phyloP scores from a whole-genome alignment of 768 basidiomycete genomes.

The Podaxis rugospora region DNA sequence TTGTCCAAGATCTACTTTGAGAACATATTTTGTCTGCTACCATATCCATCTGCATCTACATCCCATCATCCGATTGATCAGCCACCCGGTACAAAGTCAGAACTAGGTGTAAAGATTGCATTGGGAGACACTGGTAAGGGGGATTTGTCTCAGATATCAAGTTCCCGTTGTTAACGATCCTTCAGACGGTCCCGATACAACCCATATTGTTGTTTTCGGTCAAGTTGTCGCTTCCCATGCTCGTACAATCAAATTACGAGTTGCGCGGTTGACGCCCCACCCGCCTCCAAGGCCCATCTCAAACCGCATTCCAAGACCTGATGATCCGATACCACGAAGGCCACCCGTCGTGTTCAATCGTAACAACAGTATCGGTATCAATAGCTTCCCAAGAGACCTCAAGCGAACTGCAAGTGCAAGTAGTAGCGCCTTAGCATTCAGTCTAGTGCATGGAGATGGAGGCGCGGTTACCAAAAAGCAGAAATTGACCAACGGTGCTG shows the following conservation, averaged over 20 bases:
- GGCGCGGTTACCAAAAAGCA: constrained; percentile 26
- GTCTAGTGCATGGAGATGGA: constrained; percentile 4
- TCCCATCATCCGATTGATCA: constrained; percentile 16
- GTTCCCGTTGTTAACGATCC: not conserved
- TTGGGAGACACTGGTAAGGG: constrained; percentile 62
- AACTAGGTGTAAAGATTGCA: constrained; percentile 60
- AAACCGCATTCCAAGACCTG: constrained; percentile 44
- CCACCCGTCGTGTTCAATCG: constrained; percentile 45
- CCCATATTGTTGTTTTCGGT: constrained; percentile 55
- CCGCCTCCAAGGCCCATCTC: constrained; percentile 28
- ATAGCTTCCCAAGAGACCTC: constrained; percentile 17
- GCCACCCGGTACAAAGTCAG: constrained; percentile 26
- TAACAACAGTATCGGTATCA: constrained; percentile 14
- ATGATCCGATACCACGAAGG: constrained; percentile 74
- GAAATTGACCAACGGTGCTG: constrained; percentile 23
- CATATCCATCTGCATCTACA: constrained; percentile 24
- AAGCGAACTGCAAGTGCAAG: constrained; percentile 27
- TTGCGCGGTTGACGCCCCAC: constrained; percentile 52
- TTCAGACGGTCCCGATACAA: constrained; percentile 65
- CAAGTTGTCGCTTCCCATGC: constrained; percentile 20
- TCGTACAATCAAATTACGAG: constrained; percentile 38
- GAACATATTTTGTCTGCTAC: constrained; percentile 57
- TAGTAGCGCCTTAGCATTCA: constrained; percentile 13
- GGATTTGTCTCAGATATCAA: not conserved
- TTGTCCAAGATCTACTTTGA: constrained; percentile 67